Evolutionary conservation across 805 yeast genomes (phyloP).

Genomic region (Komagataella ulmi): DNA sequence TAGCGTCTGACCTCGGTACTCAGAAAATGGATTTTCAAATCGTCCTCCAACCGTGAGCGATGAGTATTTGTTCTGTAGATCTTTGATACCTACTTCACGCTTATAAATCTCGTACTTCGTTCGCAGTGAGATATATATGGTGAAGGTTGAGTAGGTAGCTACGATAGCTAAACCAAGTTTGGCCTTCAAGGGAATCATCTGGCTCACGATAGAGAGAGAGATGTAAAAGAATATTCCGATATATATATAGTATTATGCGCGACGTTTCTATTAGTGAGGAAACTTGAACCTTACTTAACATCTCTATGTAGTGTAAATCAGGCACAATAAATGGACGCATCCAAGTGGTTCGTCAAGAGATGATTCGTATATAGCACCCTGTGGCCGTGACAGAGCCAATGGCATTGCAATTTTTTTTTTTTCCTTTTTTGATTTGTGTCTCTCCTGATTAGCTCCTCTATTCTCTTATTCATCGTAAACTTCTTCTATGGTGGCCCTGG

Average conservation of each 20-base stretch:
- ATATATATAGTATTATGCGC: too few species aligned
- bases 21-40: constrained; percentile 83
- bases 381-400: not conserved
- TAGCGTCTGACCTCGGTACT: constrained; percentile 80
- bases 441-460: not conserved
- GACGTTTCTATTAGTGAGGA: too few species aligned
- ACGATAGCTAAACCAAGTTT: constrained; percentile 29
- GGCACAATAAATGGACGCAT: not conserved
- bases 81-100: constrained; percentile 13
- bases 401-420: not conserved
- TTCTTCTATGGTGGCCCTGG: not conserved
- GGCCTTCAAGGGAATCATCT: constrained; percentile 12
- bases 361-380: not conserved
- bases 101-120: constrained; percentile 40
- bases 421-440: too few species aligned
- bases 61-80: constrained; percentile 20
- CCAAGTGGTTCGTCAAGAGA: not conserved
- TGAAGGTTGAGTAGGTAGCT: constrained; percentile 49
- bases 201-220: not conserved
- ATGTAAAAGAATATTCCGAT: too few species aligned
- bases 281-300: not conserved
- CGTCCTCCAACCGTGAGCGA: constrained; percentile 54
- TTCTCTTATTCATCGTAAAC: not conserved
- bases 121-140: constrained; percentile 41
- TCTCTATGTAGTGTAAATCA: not conserved